Evolutionary conservation across 2,329 filamentous ascomycete genomes (phyloP).

Genomic region (Spiromastix sp.): DNA sequence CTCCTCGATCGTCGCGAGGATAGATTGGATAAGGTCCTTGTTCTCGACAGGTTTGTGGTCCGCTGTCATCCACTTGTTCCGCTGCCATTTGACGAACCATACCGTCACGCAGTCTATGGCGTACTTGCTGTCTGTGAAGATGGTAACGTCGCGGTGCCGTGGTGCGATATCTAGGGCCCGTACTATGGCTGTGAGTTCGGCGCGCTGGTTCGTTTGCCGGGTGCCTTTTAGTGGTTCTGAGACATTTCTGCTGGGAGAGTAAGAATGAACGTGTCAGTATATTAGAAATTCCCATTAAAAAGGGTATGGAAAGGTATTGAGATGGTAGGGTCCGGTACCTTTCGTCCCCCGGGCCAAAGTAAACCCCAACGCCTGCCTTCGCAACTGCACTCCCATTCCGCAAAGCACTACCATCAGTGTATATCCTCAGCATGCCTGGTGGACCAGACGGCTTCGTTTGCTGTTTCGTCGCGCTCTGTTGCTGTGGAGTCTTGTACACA

Average conservation of each 20-base stretch:
- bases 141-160: constrained; percentile 56
- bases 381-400: constrained; percentile 47
- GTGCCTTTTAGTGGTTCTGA: constrained; percentile 65
- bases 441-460: constrained; percentile 27
- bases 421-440: constrained; percentile 47
- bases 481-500: constrained; percentile 44
- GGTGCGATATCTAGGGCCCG: constrained; percentile 71
- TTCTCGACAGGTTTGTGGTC: constrained; percentile 69
- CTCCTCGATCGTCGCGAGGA: constrained; percentile 61
- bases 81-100: constrained; percentile 72
- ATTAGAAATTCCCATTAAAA: background rate
- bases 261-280: constrained; percentile 17
- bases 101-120: constrained; percentile 78
- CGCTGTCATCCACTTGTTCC: constrained; percentile 67
- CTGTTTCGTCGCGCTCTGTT: constrained; percentile 39
- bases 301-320: constrained; percentile 3
- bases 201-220: constrained; percentile 86
- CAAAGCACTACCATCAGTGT: constrained; percentile 53
- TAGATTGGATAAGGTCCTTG: constrained; percentile 66
- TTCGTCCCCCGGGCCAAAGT: constrained; percentile 49
- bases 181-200: constrained; percentile 82
- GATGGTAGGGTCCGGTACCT: constrained; percentile 33
- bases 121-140: constrained; percentile 85
- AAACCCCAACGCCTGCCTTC: constrained; percentile 53
- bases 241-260: constrained; percentile 46